These are phyloP conservation scores for Vaccinium macrocarpon DNA, from an alignment of 148 eudicot species.

Conservation along the genomic window DNA sequence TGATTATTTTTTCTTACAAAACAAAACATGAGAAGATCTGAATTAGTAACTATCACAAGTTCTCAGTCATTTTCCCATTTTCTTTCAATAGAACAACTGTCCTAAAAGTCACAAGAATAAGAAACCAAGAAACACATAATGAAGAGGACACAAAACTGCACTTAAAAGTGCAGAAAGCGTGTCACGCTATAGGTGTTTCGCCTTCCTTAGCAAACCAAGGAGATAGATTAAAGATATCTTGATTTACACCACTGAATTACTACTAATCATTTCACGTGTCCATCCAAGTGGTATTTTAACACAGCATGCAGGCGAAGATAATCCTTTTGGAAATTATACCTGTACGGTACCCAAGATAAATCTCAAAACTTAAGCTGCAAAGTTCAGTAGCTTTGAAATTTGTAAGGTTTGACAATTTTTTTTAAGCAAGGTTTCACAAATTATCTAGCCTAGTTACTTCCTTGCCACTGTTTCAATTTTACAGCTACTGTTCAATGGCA, in stretches of 20 bases:
- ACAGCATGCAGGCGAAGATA: neutral
- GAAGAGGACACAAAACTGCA: neutral
- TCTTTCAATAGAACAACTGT: neutral
- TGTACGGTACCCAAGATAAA: neutral
- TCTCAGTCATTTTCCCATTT: neutral
- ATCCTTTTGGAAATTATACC: neutral
- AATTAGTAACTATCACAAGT: neutral
- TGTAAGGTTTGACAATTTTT: neutral
- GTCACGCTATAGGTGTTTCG: neutral
- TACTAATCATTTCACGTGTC: neutral
- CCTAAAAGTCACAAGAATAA: neutral
- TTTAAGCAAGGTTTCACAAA: neutral
- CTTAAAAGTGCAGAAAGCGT: neutral
- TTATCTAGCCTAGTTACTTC: neutral
- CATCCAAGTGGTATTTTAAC: neutral
- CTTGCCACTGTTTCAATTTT: neutral
- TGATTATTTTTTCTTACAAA: neutral
- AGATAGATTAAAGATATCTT: neutral
- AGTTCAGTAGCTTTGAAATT: neutral
- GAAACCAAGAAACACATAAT: neutral
- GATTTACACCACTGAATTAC: neutral
- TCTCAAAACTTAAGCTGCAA: neutral
- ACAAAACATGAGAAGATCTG: neutral
- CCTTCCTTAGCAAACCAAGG: neutral
- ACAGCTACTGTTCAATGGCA: neutral